Percentiles rank a stretch among this genome's conserved stretches.
These are phyloP conservation scores for Agrocybe praecox DNA, from an alignment of 768 basidiomycete genomes.

Conservation along the genomic window DNA sequence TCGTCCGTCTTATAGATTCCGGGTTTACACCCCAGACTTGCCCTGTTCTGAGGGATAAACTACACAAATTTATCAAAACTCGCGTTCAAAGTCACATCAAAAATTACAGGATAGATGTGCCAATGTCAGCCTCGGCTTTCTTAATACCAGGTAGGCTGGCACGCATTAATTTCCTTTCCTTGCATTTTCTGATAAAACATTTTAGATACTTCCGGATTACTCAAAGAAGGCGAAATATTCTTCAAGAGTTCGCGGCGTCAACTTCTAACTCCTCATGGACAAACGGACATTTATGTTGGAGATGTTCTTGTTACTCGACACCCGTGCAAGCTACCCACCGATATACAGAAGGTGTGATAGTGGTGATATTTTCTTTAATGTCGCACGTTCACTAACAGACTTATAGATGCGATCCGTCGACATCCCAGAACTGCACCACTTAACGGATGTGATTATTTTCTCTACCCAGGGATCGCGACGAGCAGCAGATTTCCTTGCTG, in stretches of 20 bases:
- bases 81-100: slow-evolving; percentile 42
- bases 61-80: slow-evolving; percentile 48
- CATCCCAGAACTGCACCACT: slow-evolving; percentile 45
- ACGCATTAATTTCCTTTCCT: not conserved
- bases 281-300: slow-evolving; percentile 53
- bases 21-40: slow-evolving; percentile 57
- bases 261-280: slow-evolving; percentile 43
- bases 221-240: slow-evolving; percentile 59
- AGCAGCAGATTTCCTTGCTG: slow-evolving; percentile 63
- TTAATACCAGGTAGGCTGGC: slow-evolving; percentile 53
- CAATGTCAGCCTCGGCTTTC: slow-evolving; percentile 63
- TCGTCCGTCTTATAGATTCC: slow-evolving; percentile 56
- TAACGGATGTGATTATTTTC: slow-evolving; percentile 61
- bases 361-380: slow-evolving; percentile 2
- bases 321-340: slow-evolving; percentile 74
- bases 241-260: slow-evolving; percentile 50
- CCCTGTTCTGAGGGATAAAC: slow-evolving; percentile 54
- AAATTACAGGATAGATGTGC: slow-evolving; percentile 51
- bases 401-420: slow-evolving; percentile 59
- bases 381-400: not conserved
- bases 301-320: slow-evolving; percentile 63
- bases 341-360: slow-evolving; percentile 61
- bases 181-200: not conserved
- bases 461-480: slow-evolving; percentile 55
- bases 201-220: slow-evolving; percentile 54